A percentile compares a stretch with the other conserved stretches of the same genome.
Evolutionary conservation across 352 stramenopile genomes (phyloP).

Genomic region (Achlya hypogyna): DNA sequence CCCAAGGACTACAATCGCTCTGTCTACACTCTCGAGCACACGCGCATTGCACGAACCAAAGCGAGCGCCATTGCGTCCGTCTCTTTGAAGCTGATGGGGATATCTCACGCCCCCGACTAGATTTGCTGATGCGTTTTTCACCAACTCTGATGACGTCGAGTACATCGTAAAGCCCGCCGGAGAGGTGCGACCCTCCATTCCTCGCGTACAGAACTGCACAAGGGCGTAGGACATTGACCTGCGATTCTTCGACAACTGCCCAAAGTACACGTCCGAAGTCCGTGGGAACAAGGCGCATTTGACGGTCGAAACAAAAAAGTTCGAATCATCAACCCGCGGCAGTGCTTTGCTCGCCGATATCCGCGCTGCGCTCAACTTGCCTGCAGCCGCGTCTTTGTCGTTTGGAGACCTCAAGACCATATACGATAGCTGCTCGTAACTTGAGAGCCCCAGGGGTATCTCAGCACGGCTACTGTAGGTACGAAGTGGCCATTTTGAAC

Average conservation of each 20-base stretch:
- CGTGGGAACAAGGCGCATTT: constrained; percentile 34
- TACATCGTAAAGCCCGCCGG: constrained; percentile 39
- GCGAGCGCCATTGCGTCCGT: constrained; percentile 46
- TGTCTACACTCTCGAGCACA: constrained; percentile 44
- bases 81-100: not conserved
- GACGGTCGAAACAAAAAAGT: constrained; percentile 28
- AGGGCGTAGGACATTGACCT: constrained; percentile 1
- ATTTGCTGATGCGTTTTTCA: constrained; percentile 46
- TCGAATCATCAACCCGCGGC: constrained; percentile 27
- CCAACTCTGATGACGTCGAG: constrained; percentile 32
- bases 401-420: constrained; percentile 34
- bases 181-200: constrained; percentile 18
- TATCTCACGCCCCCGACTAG: constrained; percentile 18
- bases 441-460: not conserved
- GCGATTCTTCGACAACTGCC: constrained; percentile 52
- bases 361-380: constrained; percentile 32
- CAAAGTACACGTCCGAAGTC: constrained; percentile 41
- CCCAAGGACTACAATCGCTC: constrained; percentile 27
- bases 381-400: constrained; percentile 24
- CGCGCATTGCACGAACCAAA: constrained; percentile 39
- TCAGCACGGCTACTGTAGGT: constrained; percentile 23
- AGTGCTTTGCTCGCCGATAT: constrained; percentile 23
- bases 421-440: constrained; percentile 56
- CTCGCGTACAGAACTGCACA: not conserved
- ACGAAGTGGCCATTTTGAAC: constrained; percentile 53